These are phyloP conservation scores for Magnusiomyces tetraspermus DNA, from an alignment of 1,139 yeast genomes.

Conservation along the genomic window DNA sequence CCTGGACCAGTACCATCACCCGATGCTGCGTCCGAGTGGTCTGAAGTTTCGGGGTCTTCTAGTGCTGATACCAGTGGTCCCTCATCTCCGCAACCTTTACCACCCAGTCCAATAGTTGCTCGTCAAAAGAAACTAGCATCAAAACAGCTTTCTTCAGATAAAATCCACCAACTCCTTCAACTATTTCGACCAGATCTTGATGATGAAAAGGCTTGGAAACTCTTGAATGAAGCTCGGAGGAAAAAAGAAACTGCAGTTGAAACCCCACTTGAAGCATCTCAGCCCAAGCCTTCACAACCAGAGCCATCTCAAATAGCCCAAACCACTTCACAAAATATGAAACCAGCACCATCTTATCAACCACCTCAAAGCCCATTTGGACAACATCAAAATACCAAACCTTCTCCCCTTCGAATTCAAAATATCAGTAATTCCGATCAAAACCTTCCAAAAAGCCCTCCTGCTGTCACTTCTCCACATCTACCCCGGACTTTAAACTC, in stretches of 20 bases:
- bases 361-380: too few species aligned
- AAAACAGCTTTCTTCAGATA: conserved; percentile 21
- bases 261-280: neutral
- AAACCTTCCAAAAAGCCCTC: too few species aligned
- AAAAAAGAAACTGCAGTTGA: neutral
- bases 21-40: neutral
- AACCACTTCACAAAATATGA: too few species aligned
- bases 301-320: too few species aligned
- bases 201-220: conserved; percentile 14
- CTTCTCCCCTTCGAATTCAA: neutral
- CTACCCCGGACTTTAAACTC: neutral
- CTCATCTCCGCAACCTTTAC: neutral
- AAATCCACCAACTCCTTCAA: conserved; percentile 20
- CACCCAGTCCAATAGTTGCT: neutral
- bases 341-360: too few species aligned
- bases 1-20: neutral
- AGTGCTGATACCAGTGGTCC: neutral
- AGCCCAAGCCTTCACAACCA: neutral
- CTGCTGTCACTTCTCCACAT: neutral
- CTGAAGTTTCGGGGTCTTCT: neutral
- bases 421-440: neutral
- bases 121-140: conserved; percentile 4
- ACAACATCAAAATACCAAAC: neutral
- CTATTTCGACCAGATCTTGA: conserved; percentile 18
- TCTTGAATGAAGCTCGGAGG: conserved; percentile 11